Evolutionary conservation across 805 yeast species (phyloP).

Genomic region (Metschnikowia similis): DNA sequence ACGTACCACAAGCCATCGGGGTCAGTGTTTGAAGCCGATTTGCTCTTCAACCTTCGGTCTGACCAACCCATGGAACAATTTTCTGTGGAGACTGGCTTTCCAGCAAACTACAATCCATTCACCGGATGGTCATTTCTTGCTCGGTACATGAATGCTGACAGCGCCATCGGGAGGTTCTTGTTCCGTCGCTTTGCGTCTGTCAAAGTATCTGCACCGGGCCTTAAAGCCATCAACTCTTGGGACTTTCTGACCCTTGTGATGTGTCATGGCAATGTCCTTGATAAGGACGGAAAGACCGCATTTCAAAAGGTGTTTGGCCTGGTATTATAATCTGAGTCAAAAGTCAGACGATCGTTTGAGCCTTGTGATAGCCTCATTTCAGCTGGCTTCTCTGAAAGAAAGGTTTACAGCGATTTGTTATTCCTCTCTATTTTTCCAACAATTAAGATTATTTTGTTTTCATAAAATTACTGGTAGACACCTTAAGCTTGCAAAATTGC

Average conservation of each 20-base stretch:
- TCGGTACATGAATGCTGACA: constrained; percentile 39
- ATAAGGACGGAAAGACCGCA: constrained; percentile 12
- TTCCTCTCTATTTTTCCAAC: neutral
- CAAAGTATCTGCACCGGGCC: constrained; percentile 12
- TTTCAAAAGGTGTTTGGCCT: constrained; percentile 15
- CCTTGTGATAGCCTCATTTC: neutral
- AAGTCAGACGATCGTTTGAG: neutral
- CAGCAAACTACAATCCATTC: constrained; percentile 38
- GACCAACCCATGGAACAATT: constrained; percentile 39
- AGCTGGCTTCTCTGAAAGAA: too few relatives aligned
- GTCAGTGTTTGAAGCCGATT: constrained; percentile 55
- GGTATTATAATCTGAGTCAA: neutral
- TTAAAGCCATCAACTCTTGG: constrained; percentile 21
- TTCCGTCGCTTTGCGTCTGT: constrained; percentile 22
- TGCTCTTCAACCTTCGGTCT: constrained; percentile 53
- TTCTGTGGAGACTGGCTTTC: constrained; percentile 43
- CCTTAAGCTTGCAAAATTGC: neutral
- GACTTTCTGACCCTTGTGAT: constrained; percentile 23
- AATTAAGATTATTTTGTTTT: neutral
- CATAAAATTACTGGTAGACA: neutral
- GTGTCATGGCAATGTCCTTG: constrained; percentile 22
- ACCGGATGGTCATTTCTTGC: constrained; percentile 41
- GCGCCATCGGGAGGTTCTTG: constrained; percentile 29
- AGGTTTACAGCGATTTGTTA: too few relatives aligned
- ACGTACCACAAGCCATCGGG: constrained; percentile 44